A percentile compares a stretch with the other conserved stretches of the same genome.
Conservation (phyloP, 1,284 basidiomycete species). For the Rhodotorula sp. region DNA sequence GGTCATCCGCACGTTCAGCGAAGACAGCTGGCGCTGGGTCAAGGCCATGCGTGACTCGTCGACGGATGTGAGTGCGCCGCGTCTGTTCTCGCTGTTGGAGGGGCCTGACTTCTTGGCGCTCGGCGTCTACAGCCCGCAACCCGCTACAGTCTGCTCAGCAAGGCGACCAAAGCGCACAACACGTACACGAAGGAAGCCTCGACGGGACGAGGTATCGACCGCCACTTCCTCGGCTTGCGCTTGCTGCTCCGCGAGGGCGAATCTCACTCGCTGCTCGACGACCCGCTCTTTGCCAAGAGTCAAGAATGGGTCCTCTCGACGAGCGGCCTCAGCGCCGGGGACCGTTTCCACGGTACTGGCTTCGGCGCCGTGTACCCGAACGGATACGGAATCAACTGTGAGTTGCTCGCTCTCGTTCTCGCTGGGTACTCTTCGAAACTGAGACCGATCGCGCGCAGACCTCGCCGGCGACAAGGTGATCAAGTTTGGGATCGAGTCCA, state of each 20-base stretch:
- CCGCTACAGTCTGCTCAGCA: constrained; percentile 60
- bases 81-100: constrained; percentile 31
- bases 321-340: constrained; percentile 81
- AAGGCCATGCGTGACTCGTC: constrained; percentile 66
- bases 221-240: constrained; percentile 83
- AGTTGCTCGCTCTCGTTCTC: constrained; percentile 46
- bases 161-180: constrained; percentile 72
- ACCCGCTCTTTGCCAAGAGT: constrained; percentile 72
- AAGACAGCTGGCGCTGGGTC: constrained; percentile 75
- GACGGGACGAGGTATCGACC: constrained; percentile 82
- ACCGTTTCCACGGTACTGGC: constrained; percentile 84
- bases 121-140: constrained; percentile 50
- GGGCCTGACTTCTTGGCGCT: background rate
- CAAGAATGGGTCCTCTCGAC: constrained; percentile 89
- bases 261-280: constrained; percentile 64
- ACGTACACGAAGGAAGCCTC: constrained; percentile 74
- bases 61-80: constrained; percentile 51
- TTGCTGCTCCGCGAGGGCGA: constrained; percentile 59
- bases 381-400: constrained; percentile 91
- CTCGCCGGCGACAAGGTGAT: constrained; percentile 74
- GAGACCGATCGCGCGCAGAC: constrained; percentile 57
- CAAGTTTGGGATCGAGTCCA: constrained; percentile 95
- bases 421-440: constrained; percentile 3
- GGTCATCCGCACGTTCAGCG: constrained; percentile 76
- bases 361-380: constrained; percentile 76